Evolutionary conservation across 768 basidiomycete genomes (phyloP).

Genomic region (Calvatia gigantea): DNA sequence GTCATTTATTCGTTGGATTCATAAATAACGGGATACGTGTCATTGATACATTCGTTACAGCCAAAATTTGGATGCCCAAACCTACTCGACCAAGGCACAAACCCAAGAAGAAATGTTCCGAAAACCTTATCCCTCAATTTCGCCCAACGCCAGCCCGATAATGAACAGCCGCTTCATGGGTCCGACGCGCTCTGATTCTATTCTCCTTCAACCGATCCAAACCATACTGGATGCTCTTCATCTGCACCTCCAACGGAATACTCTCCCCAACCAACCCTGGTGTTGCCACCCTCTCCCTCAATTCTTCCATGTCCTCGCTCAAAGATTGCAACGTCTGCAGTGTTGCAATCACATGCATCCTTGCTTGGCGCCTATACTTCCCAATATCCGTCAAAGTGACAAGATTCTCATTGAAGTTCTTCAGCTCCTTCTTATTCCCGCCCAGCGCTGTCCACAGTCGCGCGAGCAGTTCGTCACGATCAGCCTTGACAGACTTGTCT

Average conservation of each 20-base stretch:
- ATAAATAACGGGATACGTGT: not conserved
- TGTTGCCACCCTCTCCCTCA: conserved; percentile 67
- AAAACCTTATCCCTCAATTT: not conserved
- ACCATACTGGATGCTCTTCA: conserved; percentile 66
- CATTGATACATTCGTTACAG: not conserved
- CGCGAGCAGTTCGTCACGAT: conserved; percentile 53
- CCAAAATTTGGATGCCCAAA: not conserved
- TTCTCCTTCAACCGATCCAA: conserved; percentile 60
- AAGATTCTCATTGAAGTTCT: conserved; percentile 49
- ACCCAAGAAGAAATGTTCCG: not conserved
- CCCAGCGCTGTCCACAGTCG: conserved; percentile 71
- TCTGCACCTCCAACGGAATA: conserved; percentile 71
- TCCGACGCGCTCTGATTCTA: conserved; percentile 44
- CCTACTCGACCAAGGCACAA: not conserved
- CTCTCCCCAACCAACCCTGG: conserved; percentile 59
- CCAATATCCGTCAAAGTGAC: conserved; percentile 51
- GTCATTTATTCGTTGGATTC: not conserved
- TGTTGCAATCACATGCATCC: conserved; percentile 62
- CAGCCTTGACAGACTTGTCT: conserved; percentile 39
- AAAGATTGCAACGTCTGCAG: conserved; percentile 58
- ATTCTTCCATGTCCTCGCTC: conserved; percentile 73
- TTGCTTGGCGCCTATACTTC: conserved; percentile 57
- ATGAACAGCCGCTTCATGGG: conserved; percentile 33
- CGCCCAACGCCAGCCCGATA: conserved; percentile 21
- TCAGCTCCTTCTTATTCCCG: conserved; percentile 48